Evolutionary conservation across 2,329 filamentous ascomycete genomes (phyloP), one percentile per base, ranked within the genome.

Genomic region (Epichloe festucae): DNA sequence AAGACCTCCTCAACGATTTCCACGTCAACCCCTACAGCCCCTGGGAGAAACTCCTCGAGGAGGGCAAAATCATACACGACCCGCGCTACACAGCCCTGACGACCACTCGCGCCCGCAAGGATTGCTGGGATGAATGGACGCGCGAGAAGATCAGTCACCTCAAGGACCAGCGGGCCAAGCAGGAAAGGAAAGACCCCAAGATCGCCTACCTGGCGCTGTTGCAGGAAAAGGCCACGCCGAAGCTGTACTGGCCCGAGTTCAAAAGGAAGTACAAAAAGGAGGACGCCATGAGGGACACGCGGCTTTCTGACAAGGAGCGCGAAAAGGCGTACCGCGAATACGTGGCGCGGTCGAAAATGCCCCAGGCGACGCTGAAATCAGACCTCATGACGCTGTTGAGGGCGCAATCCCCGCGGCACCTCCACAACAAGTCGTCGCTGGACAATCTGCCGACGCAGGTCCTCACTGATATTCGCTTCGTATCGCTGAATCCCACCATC

Each of bases 231-330:
- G 91, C 90, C 0, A 93, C 84, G 0, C 85, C 88, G 0, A 97
- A 95, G 69, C 76, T 98, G 1, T 98, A 95, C 73, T 98, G 93
- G 93, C 85, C 88, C 0, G 93, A 98, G 65, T 98, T 98, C 69
- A 89, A 87, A 60, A 77, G 93, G 36, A 98, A 96, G 64, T 93
- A 82, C 68, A 85, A 85, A 57, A 90, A 85, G 57, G 89, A 95
- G 56, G 67, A 78, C 0, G 78, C 83, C 49, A 89, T 98, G 85
- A 85, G 84, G 54, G 85, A 91, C 53, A 72, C 79, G 34, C 78
- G 75, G 48, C 73, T 90, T 23, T 70, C 73, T 36, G 88, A 91
- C 61, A 88, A 85, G 65, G 87, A 91, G 49, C 77, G 85, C 36
- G 88, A 94, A 63, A 89, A 85, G 67, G 73, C 80, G 49, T 94